Conservation (phyloP, 352 stramenopile genomes). For the Lagenidium giganteum region DNA sequence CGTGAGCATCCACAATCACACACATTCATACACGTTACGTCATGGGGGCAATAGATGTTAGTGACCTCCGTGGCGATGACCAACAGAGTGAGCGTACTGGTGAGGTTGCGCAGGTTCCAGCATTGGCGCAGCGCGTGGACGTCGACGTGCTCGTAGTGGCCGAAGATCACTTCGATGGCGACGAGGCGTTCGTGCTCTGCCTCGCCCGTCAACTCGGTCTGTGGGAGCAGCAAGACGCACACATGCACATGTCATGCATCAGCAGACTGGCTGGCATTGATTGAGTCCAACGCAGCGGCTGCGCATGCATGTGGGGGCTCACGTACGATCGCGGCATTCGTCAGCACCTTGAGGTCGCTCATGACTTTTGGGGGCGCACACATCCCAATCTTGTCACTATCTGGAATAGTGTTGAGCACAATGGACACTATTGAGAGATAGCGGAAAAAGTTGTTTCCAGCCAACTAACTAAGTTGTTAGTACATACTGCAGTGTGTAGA, state of each 20-base stretch:
- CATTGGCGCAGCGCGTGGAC: constrained; percentile 35
- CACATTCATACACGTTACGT: too few species aligned
- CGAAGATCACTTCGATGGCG: constrained; percentile 85
- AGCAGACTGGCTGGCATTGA: constrained; percentile 3
- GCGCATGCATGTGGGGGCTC: too few species aligned
- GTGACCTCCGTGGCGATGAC: not conserved
- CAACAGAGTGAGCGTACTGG: constrained; percentile 19
- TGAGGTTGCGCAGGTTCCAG: constrained; percentile 44
- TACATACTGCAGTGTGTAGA: too few species aligned
- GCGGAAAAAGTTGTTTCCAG: too few species aligned
- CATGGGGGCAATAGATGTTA: too few species aligned
- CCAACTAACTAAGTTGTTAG: too few species aligned
- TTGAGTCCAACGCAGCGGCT: not conserved
- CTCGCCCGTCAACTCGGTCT: constrained; percentile 60
- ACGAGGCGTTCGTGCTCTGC: constrained; percentile 52
- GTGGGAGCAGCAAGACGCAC: too few species aligned
- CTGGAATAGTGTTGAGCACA: too few species aligned
- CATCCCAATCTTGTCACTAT: too few species aligned
- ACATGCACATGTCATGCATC: not conserved
- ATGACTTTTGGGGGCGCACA: too few species aligned
- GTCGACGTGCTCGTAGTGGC: constrained; percentile 40
- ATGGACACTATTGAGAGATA: too few species aligned
- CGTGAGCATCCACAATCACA: not conserved
- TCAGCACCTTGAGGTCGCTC: too few species aligned
- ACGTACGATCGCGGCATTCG: constrained; percentile 31